A percentile compares a stretch with the other conserved stretches of the same genome.
Evolutionary conservation across 108 stramenopile genomes (phyloP).

Genomic region (Conticribra guillardii): DNA sequence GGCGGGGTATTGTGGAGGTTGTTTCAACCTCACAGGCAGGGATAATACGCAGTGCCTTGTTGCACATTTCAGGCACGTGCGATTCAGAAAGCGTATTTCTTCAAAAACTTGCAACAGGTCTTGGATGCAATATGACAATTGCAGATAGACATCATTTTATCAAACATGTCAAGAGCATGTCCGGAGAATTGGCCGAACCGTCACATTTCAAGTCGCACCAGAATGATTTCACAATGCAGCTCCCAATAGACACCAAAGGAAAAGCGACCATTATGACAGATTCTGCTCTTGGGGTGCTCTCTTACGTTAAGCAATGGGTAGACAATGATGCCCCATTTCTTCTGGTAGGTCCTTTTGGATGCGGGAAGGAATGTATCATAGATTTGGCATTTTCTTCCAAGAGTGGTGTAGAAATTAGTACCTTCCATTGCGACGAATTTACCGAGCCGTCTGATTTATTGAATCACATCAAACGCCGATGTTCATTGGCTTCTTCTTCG

Average conservation of each 20-base stretch:
- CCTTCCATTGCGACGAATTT: background rate
- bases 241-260: too few species aligned
- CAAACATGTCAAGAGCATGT: background rate
- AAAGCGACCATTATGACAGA: background rate
- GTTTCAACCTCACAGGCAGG: background rate
- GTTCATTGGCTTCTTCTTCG: background rate
- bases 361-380: background rate
- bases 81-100: background rate
- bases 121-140: background rate
- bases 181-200: too few species aligned
- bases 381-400: background rate
- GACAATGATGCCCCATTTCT: background rate
- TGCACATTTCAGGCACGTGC: background rate
- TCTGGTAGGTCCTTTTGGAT: background rate
- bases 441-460: background rate
- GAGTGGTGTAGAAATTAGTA: background rate
- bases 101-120: background rate
- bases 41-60: background rate
- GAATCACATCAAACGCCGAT: background rate
- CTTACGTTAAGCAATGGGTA: background rate
- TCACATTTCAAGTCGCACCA: too few species aligned
- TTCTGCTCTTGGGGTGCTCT: background rate
- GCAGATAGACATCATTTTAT: background rate
- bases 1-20: background rate
- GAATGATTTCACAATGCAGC: too few species aligned